Evolutionary conservation across 208 protist species (phyloP).

Genomic region (Wallacemonas sp.): DNA sequence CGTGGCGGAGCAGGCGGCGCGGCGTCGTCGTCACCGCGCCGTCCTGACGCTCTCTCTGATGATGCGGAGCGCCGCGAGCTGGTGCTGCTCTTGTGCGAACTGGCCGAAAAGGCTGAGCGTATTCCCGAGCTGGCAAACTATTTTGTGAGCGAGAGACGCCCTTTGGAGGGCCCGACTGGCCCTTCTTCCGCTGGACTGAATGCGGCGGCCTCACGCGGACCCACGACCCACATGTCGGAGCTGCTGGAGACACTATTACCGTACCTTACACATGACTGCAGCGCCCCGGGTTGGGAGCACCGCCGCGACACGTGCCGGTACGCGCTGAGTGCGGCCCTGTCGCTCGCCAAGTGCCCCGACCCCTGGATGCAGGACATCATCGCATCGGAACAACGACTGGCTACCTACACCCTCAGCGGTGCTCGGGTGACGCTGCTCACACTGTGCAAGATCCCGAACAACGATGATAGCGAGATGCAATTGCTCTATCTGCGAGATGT

Average conservation of each 20-base stretch:
- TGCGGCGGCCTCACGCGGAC: neutral
- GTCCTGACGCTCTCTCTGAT: neutral
- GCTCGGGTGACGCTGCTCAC: constrained; percentile 63
- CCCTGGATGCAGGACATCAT: constrained; percentile 61
- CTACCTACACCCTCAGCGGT: constrained; percentile 32
- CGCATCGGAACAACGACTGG: constrained; percentile 28
- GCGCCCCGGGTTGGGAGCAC: constrained; percentile 36
- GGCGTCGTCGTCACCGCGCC: constrained; percentile 3
- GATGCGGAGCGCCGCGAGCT: constrained; percentile 45
- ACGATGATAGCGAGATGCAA: constrained; percentile 61
- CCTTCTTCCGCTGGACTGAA: no score
- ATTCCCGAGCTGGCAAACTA: constrained; percentile 66
- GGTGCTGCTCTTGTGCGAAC: constrained; percentile 48
- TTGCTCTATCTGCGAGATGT: constrained; percentile 58
- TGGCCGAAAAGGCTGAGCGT: constrained; percentile 66
- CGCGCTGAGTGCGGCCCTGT: constrained; percentile 60
- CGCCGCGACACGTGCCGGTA: constrained; percentile 53
- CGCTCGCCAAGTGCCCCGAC: constrained; percentile 73
- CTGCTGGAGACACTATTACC: constrained; percentile 49
- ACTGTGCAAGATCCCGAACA: constrained; percentile 78
- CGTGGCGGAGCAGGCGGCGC: neutral
- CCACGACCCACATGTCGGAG: constrained; percentile 9
- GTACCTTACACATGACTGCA: constrained; percentile 51
- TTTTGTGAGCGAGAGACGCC: constrained; percentile 22
- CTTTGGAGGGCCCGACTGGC: neutral